Evolutionary conservation across 176 grass and related monocot genomes (phyloP).

Genomic region (Triticum aestivum): IWGSC_CS_RefSeq_v2.1 NC_057800.1:518665449-518665948

Average conservation of each 20-base stretch:
- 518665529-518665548: conserved; percentile 68
- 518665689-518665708: conserved; percentile 68
- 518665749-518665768: conserved; percentile 66
- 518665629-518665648: conserved; percentile 12
- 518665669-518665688: conserved; percentile 25
- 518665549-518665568: conserved; percentile 70
- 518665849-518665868: conserved; percentile 14
- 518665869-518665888: not conserved
- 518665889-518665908: not conserved
- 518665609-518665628: not conserved
- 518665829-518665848: not conserved
- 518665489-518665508: conserved; percentile 66
- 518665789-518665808: conserved; percentile 4
- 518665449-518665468: conserved; percentile 80
- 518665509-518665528: conserved; percentile 48
- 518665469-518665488: conserved; percentile 67
- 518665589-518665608: conserved; percentile 24
- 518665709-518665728: conserved; percentile 64
- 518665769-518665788: conserved; percentile 13
- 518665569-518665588: conserved; percentile 56
- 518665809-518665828: not conserved
- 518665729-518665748: conserved; percentile 56
- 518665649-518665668: not conserved
- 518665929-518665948: conserved; percentile 52
- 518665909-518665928: not conserved